Evolutionary conservation across 495 filamentous ascomycete genomes (phyloP).

Genomic region (Penicillium psychrofluorescens): DNA sequence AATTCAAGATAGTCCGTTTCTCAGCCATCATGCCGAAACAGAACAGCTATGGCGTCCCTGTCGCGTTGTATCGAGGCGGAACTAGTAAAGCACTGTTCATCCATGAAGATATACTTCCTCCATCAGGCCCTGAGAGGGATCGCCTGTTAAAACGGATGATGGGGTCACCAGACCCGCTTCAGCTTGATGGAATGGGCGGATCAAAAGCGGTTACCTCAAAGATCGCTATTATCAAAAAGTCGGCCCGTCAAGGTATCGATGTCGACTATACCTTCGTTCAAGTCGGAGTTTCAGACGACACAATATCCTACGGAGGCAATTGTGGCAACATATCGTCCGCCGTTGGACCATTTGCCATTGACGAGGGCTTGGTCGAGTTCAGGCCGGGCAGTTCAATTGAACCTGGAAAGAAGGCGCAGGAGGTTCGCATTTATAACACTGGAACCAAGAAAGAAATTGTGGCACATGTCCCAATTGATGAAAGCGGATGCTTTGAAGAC

Average conservation of each 20-base stretch:
- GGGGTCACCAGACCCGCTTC: constrained; percentile 1
- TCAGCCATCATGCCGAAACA: not conserved
- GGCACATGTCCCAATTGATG: constrained; percentile 3
- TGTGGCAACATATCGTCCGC: constrained; percentile 2
- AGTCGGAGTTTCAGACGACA: constrained; percentile 1
- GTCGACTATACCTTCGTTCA: constrained; percentile 1
- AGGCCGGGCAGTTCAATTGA: not conserved
- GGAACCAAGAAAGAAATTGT: constrained; percentile 1
- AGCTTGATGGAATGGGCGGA: constrained; percentile 2
- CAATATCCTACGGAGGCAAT: constrained; percentile 1
- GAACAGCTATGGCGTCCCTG: not conserved
- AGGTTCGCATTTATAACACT: constrained; percentile 2
- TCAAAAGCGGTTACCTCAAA: constrained; percentile 3
- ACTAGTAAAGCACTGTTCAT: constrained; percentile 4
- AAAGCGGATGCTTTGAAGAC: not conserved
- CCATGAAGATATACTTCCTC: not conserved
- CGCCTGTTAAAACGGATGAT: not conserved
- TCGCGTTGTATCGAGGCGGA: constrained; percentile 2
- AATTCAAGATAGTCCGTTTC: no score
- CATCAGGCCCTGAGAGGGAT: not conserved
- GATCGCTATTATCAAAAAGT: constrained; percentile 2
- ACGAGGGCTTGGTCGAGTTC: not conserved
- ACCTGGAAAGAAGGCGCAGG: not conserved
- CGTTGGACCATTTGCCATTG: constrained; percentile 1
- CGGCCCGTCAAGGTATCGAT: not conserved